A percentile compares a stretch with the other conserved stretches of the same genome.
phyloP scores from a whole-genome alignment of 768 basidiomycete genomes.

The Cystofilobasidium ferigula region DNA sequence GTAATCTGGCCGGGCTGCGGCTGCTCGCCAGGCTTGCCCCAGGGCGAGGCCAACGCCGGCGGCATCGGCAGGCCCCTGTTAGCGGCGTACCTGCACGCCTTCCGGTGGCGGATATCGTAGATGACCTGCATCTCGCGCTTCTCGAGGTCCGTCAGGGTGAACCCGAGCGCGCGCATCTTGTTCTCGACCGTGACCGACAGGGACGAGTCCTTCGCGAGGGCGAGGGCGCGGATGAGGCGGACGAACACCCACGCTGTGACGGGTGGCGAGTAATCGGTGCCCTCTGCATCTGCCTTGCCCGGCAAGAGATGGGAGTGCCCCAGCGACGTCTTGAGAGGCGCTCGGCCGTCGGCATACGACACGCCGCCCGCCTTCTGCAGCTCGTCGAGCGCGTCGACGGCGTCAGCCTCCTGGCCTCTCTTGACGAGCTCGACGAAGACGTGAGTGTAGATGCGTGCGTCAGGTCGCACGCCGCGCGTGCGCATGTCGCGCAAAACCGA shows the following conservation, averaged over 20 bases:
- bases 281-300: too few species aligned
- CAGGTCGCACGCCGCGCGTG: neutral
- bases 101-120: neutral
- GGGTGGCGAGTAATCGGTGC: neutral
- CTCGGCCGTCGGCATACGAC: neutral
- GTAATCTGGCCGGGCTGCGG: neutral
- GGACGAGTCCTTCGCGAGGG: neutral
- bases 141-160: neutral
- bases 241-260: neutral
- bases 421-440: neutral
- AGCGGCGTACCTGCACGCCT: too few species aligned
- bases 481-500: slow-evolving; percentile 2
- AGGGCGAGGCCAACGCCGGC: neutral
- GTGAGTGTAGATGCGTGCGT: neutral
- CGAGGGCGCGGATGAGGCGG: neutral
- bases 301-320: neutral
- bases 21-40: neutral
- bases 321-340: too few species aligned
- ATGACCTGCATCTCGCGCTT: neutral
- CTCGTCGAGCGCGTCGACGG: neutral
- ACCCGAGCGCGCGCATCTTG: neutral
- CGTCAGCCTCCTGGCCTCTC: neutral
- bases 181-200: neutral
- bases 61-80: neutral
- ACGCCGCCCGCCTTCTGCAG: neutral